phyloP scores from a whole-genome alignment of 805 yeast genomes.

The Starmerella potacharoeniae region DNA sequence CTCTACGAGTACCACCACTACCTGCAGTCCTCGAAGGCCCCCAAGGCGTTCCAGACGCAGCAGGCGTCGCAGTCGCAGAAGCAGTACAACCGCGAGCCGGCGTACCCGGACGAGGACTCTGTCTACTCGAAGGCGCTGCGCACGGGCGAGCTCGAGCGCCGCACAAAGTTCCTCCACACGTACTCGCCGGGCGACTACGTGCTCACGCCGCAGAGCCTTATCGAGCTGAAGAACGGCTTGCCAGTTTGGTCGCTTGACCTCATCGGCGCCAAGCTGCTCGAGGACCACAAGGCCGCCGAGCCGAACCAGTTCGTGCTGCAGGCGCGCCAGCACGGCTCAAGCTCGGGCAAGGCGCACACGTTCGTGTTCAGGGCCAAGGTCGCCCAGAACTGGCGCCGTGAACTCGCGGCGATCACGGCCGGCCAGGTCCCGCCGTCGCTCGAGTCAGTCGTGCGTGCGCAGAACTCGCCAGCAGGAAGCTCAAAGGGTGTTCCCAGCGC shows the following conservation, averaged over 20 bases:
- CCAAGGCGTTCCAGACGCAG: slow-evolving; percentile 6
- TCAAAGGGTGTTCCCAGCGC: not conserved
- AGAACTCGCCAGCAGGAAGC: not conserved
- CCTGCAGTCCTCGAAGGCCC: slow-evolving; percentile 12
- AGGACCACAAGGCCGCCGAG: slow-evolving; percentile 53
- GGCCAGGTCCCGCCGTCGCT: slow-evolving; percentile 19
- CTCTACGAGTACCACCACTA: slow-evolving; percentile 83
- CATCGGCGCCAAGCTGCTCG: slow-evolving; percentile 61
- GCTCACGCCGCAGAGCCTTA: slow-evolving; percentile 74
- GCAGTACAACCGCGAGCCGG: slow-evolving; percentile 32
- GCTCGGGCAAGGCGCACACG: slow-evolving; percentile 54
- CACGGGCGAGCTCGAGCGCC: slow-evolving; percentile 73
- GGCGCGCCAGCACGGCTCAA: slow-evolving; percentile 23
- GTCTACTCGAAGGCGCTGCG: slow-evolving; percentile 57
- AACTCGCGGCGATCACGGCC: slow-evolving; percentile 54
- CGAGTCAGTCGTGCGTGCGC: slow-evolving; percentile 1
- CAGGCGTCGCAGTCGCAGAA: not conserved
- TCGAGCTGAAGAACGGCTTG: slow-evolving; percentile 58
- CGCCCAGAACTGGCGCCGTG: slow-evolving; percentile 70
- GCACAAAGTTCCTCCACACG: slow-evolving; percentile 85
- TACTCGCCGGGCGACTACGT: slow-evolving; percentile 87
- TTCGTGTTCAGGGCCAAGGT: slow-evolving; percentile 92
- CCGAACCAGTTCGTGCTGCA: slow-evolving; percentile 58
- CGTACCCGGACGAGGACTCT: slow-evolving; percentile 57
- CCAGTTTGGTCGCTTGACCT: slow-evolving; percentile 24